phyloP scores from a whole-genome alignment of 176 grass and related monocot genomes.

The Aegilops umbellulata region DNA sequence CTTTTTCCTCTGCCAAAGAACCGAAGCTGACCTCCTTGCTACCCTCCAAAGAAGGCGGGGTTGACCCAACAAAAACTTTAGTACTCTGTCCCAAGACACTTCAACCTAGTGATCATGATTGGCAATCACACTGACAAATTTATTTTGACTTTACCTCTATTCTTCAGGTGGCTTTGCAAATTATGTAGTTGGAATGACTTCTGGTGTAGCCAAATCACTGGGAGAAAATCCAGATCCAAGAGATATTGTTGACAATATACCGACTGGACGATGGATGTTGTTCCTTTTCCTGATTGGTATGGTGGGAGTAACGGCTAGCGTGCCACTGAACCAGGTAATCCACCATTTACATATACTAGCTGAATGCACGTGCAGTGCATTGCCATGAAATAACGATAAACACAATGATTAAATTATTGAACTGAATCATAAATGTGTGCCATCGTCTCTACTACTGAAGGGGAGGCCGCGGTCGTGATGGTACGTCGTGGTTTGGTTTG shows the following conservation, averaged over 20 bases:
- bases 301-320: constrained; percentile 20
- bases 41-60: no score
- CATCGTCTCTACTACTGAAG: no score
- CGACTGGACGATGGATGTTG: constrained; percentile 32
- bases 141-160: background rate
- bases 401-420: no score
- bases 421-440: no score
- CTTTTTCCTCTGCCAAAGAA: no score
- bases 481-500: no score
- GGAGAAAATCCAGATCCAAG: constrained; percentile 18
- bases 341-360: no score
- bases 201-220: constrained; percentile 38
- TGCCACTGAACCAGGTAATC: constrained; percentile 52
- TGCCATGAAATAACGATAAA: no score
- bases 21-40: no score
- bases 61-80: background rate
- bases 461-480: no score
- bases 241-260: constrained; percentile 35
- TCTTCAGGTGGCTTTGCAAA: constrained; percentile 57
- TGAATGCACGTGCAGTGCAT: no score
- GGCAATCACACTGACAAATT: background rate
- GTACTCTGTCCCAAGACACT: background rate
- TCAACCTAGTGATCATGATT: background rate
- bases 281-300: constrained; percentile 38
- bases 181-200: constrained; percentile 40